These are phyloP conservation scores for Kuraishia piskuri DNA, from an alignment of 805 yeast species.

Conservation along the genomic window DNA sequence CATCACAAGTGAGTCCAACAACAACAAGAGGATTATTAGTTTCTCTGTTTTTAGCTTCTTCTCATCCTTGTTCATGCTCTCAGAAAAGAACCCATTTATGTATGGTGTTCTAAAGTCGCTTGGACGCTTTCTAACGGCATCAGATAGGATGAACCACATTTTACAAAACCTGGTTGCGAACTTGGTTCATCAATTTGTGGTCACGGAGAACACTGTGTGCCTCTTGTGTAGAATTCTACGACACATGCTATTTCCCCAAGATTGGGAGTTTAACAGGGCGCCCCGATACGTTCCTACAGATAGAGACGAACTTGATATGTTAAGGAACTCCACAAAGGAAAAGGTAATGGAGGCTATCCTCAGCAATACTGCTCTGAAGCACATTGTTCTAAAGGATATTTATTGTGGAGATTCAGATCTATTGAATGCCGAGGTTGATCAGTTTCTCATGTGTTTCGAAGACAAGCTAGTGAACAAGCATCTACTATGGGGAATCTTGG, in stretches of 20 bases:
- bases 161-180: conserved; percentile 18
- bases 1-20: not conserved
- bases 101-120: conserved; percentile 6
- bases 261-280: conserved; percentile 15
- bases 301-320: conserved; percentile 14
- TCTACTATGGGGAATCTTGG: conserved; percentile 31
- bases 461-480: conserved; percentile 33
- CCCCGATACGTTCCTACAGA: conserved; percentile 22
- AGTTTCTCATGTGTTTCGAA: conserved; percentile 24
- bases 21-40: not conserved
- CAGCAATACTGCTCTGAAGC: not conserved
- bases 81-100: conserved; percentile 11
- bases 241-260: conserved; percentile 20
- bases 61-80: conserved; percentile 9
- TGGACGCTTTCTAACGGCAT: conserved; percentile 5
- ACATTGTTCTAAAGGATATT: conserved; percentile 3
- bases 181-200: conserved; percentile 12
- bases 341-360: conserved; percentile 4
- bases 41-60: conserved; percentile 17
- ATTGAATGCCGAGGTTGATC: conserved; percentile 9
- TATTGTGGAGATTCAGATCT: conserved; percentile 5
- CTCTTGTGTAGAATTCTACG: conserved; percentile 12
- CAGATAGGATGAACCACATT: conserved; percentile 14
- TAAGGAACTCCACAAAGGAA: conserved; percentile 7
- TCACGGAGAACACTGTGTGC: conserved; percentile 11